phyloP scores from a whole-genome alignment of 768 basidiomycete genomes.

The Dictyophora rubrovolvata region DNA sequence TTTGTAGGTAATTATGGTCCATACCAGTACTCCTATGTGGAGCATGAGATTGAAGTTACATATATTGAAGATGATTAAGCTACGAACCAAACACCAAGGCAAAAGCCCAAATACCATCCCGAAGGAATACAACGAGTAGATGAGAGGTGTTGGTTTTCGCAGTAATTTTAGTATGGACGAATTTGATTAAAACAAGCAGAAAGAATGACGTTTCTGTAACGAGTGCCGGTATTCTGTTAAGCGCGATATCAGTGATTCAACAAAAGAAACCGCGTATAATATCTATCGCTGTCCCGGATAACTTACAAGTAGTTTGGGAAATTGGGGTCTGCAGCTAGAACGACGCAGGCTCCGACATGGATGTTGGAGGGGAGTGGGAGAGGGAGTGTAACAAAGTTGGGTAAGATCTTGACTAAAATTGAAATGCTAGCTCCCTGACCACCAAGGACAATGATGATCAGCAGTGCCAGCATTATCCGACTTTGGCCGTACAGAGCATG shows the following conservation, averaged over 20 bases:
- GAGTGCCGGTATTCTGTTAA: background rate
- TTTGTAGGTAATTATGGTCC: background rate
- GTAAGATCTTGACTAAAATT: background rate
- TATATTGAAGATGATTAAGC: background rate
- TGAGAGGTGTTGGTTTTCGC: background rate
- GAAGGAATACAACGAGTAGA: conserved; percentile 3
- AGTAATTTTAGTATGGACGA: background rate
- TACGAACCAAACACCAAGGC: background rate
- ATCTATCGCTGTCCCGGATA: background rate
- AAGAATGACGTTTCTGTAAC: background rate
- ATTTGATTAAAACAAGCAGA: background rate
- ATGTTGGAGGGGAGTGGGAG: background rate
- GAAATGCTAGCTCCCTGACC: background rate
- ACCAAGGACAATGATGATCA: background rate
- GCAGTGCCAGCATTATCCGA: background rate
- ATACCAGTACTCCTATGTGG: background rate
- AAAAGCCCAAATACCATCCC: conserved; percentile 8
- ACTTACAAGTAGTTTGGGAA: conserved; percentile 4
- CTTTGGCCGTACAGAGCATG: conserved; percentile 3
- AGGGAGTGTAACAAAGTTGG: background rate
- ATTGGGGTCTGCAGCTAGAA: background rate
- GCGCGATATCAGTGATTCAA: background rate
- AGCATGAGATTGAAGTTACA: background rate
- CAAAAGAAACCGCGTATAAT: background rate
- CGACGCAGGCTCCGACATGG: background rate